Conservation (phyloP, 345 rosid genomes). For the Eucalyptus fibrosa region DNA sequence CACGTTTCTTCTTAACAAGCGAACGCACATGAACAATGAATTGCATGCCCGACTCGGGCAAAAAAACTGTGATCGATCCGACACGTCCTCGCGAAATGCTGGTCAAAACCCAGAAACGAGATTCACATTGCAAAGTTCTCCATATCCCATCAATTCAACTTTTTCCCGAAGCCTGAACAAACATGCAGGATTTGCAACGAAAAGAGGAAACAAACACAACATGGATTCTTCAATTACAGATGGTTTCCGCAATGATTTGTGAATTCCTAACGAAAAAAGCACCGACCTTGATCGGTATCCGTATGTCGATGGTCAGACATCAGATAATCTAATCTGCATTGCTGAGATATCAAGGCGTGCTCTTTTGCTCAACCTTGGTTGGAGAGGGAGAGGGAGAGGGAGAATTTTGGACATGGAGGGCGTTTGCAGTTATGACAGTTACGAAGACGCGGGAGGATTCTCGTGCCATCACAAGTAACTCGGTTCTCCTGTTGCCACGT, state of each 20-base stretch:
- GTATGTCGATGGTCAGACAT: neutral
- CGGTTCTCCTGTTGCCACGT: neutral
- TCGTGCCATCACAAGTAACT: neutral
- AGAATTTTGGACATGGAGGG: neutral
- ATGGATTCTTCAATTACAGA: neutral
- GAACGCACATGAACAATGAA: neutral
- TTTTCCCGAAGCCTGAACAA: neutral
- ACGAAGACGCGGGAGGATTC: neutral
- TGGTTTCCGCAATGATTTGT: neutral
- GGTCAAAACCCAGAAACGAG: neutral
- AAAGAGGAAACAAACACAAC: neutral
- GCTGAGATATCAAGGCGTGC: neutral
- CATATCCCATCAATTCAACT: neutral
- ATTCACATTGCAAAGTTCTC: neutral
- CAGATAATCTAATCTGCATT: neutral
- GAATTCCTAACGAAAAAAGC: neutral
- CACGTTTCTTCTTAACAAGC: neutral
- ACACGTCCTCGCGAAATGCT: neutral
- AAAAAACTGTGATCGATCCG: neutral
- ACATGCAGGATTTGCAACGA: neutral
- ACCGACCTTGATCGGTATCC: neutral
- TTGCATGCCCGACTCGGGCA: neutral
- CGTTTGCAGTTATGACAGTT: neutral
- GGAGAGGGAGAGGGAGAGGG: neutral
- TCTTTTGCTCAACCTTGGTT: neutral